Conservation (phyloP, 345 rosid species). For the Litchi chinensis region DNA sequence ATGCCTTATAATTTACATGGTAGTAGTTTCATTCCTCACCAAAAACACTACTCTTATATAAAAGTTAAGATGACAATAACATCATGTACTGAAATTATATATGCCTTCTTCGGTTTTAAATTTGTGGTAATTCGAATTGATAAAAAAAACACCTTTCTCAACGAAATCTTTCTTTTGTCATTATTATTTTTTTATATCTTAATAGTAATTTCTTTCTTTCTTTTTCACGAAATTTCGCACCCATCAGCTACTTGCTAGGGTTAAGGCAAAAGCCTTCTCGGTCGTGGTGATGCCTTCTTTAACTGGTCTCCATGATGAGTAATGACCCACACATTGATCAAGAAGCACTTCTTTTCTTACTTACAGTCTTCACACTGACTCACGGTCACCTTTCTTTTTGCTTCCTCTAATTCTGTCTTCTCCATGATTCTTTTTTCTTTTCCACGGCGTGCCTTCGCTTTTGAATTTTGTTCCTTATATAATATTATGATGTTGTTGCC, state of each 20-base stretch:
- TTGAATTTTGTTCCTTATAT: not conserved
- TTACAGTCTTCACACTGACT: not conserved
- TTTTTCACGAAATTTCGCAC: not conserved
- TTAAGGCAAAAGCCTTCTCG: constrained; percentile 8
- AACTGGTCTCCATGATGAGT: constrained; percentile 3
- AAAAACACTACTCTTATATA: no score
- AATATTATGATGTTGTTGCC: not conserved
- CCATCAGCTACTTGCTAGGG: not conserved
- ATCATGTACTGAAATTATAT: no score
- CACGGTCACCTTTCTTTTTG: not conserved
- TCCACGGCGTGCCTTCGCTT: not conserved
- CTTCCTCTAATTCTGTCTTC: not conserved
- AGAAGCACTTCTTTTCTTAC: not conserved
- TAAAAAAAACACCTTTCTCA: no score
- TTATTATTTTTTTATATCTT: no score
- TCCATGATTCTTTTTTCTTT: not conserved
- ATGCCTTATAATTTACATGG: no score
- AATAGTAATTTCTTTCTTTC: no score
- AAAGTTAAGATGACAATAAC: no score
- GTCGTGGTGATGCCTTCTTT: not conserved
- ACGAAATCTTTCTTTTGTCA: no score
- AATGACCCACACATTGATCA: not conserved
- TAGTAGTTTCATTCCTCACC: no score
- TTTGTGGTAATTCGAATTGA: no score
- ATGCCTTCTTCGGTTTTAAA: no score